Evolutionary conservation across 495 filamentous ascomycete genomes (phyloP), one percentile per base, ranked within the genome.

Genomic region (Penicillium bovifimosum): DNA sequence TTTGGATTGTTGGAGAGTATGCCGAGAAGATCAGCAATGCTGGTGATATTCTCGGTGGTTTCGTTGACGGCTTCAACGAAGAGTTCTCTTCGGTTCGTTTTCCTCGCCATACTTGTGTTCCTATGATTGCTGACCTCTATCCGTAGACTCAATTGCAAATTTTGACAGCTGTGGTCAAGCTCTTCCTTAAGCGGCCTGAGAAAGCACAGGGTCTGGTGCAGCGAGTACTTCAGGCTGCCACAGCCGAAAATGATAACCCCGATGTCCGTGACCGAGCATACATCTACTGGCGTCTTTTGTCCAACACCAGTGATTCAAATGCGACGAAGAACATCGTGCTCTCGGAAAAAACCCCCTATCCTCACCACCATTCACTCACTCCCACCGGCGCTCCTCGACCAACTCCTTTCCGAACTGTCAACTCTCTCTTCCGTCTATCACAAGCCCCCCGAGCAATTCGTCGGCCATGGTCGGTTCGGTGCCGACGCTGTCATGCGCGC

Each of bases 1-100:
- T 98, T 61, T 98, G 93, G 93, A 96, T 98, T 63, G 92, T 98
- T 8, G 93, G 93, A 40, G 91, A 98, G 66, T 97, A 97, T 66
- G 93, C 95, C 5, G 92, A 97, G 75, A 97, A 97, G 76, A 98
- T 98, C 62, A 95, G 81, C 69, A 97, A 98, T 64, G 93, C 95
- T 2, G 89, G 90, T 52, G 91, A 96, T 57, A 92, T 96, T 43
- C 65, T 96, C 16, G 75, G 80, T 49, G 83, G 86, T 9, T 96
- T 96, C 60, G 90, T 95, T 16, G 91, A 96, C 44, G 86, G 85
- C 2, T 96, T 96, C 69, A 88, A 87, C 62, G 91, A 95, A 59
- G 91, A 96, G 68, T 95, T 91, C 64, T 88, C 88, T 14, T 88
- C 90, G 72, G 85, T 86, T 65, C 31, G 76, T 72, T 24, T 35